Percentiles rank a stretch among this genome's conserved stretches.
Conservation (phyloP, 2,329 filamentous ascomycete species). For the Colletotrichum higginsianum region DNA sequence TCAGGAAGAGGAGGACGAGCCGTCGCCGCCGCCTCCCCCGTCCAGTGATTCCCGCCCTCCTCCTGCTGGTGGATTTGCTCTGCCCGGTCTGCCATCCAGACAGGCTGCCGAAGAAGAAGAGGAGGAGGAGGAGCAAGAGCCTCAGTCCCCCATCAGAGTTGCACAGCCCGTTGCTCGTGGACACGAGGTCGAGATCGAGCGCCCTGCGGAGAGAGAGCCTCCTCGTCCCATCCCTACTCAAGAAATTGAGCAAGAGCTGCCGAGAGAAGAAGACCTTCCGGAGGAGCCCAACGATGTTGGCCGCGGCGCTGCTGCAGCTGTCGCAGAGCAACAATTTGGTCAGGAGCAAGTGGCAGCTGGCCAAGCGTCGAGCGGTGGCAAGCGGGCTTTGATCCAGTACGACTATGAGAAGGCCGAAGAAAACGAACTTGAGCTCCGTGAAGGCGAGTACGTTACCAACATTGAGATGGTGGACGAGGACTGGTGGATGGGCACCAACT, state of each 20-base stretch:
- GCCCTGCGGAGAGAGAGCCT: conserved; percentile 63
- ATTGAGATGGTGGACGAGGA: conserved; percentile 99
- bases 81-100: conserved; percentile 81
- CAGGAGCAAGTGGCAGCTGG: conserved; percentile 54
- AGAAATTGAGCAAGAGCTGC: conserved; percentile 74
- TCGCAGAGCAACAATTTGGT: conserved; percentile 63
- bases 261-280: conserved; percentile 74
- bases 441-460: conserved; percentile 89
- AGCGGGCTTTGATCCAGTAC: conserved; percentile 86
- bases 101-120: conserved; percentile 69
- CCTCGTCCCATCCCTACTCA: conserved; percentile 74
- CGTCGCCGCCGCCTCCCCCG: conserved; percentile 63
- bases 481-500: conserved; percentile 98
- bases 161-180: conserved; percentile 86
- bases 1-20: conserved; percentile 56
- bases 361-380: conserved; percentile 63
- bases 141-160: conserved; percentile 85
- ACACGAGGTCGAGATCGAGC: conserved; percentile 67
- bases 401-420: conserved; percentile 99
- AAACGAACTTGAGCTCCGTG: conserved; percentile 92
- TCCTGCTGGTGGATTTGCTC: conserved; percentile 81
- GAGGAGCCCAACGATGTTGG: conserved; percentile 71
- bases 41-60: conserved; percentile 76
- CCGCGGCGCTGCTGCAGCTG: conserved; percentile 72
- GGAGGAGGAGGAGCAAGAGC: conserved; percentile 67